phyloP scores from a whole-genome alignment of 108 stramenopile species.

The Pseudonitzschia multiseries region DNA sequence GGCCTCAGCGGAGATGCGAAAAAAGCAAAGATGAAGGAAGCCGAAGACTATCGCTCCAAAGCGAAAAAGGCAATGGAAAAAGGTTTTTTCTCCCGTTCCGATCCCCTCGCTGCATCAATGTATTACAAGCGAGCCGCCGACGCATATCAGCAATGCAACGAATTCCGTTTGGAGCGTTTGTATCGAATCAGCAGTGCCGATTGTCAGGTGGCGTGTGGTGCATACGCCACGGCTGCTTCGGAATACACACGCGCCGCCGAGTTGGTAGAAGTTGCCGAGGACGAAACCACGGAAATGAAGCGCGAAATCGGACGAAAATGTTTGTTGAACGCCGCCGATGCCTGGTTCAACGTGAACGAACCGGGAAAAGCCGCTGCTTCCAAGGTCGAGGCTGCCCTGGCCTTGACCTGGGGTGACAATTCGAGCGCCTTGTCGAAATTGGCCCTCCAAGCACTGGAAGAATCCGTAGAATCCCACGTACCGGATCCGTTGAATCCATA shows the following conservation, averaged over 20 bases:
- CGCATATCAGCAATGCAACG: constrained; percentile 70
- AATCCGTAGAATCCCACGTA: constrained; percentile 72
- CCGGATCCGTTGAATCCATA: constrained; percentile 81
- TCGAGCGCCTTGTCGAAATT: constrained; percentile 35
- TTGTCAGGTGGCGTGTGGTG: constrained; percentile 62
- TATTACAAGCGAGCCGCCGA: constrained; percentile 89
- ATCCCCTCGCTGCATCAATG: constrained; percentile 73
- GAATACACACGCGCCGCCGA: constrained; percentile 85
- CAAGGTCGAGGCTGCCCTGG: constrained; percentile 61
- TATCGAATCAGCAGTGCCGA: constrained; percentile 73
- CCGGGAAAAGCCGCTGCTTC: constrained; percentile 58
- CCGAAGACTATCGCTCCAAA: constrained; percentile 69
- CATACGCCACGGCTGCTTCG: constrained; percentile 71
- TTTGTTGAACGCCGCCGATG: constrained; percentile 62
- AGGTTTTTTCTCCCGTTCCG: constrained; percentile 63
- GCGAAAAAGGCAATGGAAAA: constrained; percentile 81
- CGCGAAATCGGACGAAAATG: constrained; percentile 61
- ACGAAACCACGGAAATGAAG: constrained; percentile 44
- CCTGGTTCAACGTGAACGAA: constrained; percentile 69
- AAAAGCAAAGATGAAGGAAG: constrained; percentile 73
- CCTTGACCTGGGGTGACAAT: constrained; percentile 50
- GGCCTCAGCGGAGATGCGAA: constrained; percentile 62
- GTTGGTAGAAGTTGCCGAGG: constrained; percentile 37
- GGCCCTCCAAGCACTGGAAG: constrained; percentile 67
- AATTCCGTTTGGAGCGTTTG: constrained; percentile 65